Evolutionary conservation across 116 monocot genomes (phyloP), one percentile per base, ranked within the genome.

Genomic region (Trichopus zeylanicus): DNA sequence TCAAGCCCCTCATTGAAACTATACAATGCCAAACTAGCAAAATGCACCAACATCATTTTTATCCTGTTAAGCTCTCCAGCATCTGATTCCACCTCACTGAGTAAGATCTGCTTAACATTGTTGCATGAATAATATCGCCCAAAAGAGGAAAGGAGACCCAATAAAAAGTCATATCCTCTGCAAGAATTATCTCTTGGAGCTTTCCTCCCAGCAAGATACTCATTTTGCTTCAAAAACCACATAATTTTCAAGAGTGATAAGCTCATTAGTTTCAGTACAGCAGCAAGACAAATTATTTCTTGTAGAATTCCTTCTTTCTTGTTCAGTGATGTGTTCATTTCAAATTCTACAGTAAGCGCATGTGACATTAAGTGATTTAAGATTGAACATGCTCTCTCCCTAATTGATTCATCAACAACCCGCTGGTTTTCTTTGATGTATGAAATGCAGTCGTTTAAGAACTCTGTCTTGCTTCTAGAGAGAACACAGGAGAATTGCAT

Each of bases 231-330:
- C 18, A 77, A 62, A 47, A 59, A 23, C 26, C 29, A 55, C 32
- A 69, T 8, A 33, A 80, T 75, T 52, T 80, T 65, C 53, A 83
- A 51, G 29, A 83, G 72, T 34, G 75, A 69, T 5, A 69, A 74
- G 67, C 73, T 62, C 83, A 78, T 78, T 57, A 83, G 53, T 22
- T 73, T 78, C 46, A 88, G 29, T 52, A 65, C 33, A 46, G 80
- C 77, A 51, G 78, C 66, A 77, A 77, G 13, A 53, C 67, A 75
- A 51, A 21, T 74, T 5, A 67, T 60, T 34, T 69, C 72, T 55
- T 75, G 64, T 16, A 29, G 31, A 61, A 69, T 61, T 29, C 20
- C 42, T 35, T 70, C 53, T 8, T 31, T 57, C 31, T 13, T 51
- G 39, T 64, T 32, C 49, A 39, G 28, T 3, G 18, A 38, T 56